phyloP scores from a whole-genome alignment of 208 protist genomes.

The Herpetomonas tarakana region DNA sequence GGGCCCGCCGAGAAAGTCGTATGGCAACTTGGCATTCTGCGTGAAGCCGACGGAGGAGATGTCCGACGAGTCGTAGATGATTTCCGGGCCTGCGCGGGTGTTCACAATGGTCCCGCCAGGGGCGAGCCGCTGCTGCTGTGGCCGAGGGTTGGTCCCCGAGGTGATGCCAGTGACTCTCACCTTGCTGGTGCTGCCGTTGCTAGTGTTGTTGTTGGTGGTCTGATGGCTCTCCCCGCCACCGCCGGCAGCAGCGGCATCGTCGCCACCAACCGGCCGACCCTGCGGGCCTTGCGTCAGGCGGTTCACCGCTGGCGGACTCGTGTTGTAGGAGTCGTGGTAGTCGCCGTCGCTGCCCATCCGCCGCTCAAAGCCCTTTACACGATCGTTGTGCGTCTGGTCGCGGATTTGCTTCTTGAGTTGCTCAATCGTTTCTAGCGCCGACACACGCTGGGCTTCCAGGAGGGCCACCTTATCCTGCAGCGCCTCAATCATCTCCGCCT shows the following conservation, averaged over 20 bases:
- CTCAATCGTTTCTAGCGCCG: constrained; percentile 39
- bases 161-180: background rate
- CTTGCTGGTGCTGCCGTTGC: background rate
- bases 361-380: constrained; percentile 18
- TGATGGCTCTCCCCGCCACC: no score
- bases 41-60: constrained; percentile 75
- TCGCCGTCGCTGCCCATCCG: constrained; percentile 12
- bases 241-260: background rate
- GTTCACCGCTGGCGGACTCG: background rate
- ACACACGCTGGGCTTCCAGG: constrained; percentile 32
- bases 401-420: constrained; percentile 24
- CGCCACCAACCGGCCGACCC: no score
- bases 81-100: constrained; percentile 38
- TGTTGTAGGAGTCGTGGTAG: background rate
- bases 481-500: constrained; percentile 50
- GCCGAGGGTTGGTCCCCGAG: background rate
- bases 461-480: constrained; percentile 37
- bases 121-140: background rate
- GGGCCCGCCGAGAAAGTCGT: constrained; percentile 52
- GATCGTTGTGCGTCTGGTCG: constrained; percentile 42
- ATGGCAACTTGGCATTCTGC: constrained; percentile 25
- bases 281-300: background rate
- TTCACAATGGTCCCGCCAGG: constrained; percentile 44
- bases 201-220: background rate
- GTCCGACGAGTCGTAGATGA: constrained; percentile 70